These are phyloP conservation scores for Linnemannia exigua DNA, from an alignment of 192 early-diverging fungal species.

Conservation along the genomic window DNA sequence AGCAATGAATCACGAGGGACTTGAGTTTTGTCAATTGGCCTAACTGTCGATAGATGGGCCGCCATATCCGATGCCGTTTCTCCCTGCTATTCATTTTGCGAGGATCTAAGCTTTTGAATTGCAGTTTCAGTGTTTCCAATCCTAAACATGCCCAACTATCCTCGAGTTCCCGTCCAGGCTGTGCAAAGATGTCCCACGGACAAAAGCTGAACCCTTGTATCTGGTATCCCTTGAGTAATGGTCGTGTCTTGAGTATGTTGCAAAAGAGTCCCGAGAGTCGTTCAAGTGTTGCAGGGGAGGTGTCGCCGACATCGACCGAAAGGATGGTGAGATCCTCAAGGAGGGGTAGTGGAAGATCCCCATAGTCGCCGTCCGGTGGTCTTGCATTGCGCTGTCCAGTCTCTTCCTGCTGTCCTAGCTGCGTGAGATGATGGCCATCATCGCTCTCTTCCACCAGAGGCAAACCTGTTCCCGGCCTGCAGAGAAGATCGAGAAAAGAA, in stretches of 20 bases:
- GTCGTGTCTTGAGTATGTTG: conserved; percentile 8
- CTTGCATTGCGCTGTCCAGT: neutral
- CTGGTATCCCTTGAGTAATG: neutral
- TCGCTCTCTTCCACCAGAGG: neutral
- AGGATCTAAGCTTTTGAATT: neutral
- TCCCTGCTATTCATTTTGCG: neutral
- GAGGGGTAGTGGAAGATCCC: neutral
- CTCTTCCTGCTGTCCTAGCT: neutral
- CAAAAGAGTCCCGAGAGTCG: neutral
- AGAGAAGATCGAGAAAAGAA: neutral
- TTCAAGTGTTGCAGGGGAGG: neutral
- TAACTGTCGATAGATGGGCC: neutral
- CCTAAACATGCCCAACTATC: neutral
- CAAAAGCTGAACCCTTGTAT: neutral
- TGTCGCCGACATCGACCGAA: neutral
- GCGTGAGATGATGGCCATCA: neutral
- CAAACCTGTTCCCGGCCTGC: neutral
- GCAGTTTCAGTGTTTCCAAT: neutral
- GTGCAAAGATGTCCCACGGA: conserved; percentile 1
- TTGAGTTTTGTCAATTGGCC: neutral
- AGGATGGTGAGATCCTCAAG: neutral
- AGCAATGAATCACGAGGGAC: neutral
- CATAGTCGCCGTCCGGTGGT: neutral
- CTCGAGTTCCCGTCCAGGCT: neutral
- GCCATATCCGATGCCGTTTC: neutral